A percentile compares a stretch with the other conserved stretches of the same genome.
Evolutionary conservation across 2,329 filamentous ascomycete species (phyloP).

Genomic region (Trichophyton mentagrophytes): DNA sequence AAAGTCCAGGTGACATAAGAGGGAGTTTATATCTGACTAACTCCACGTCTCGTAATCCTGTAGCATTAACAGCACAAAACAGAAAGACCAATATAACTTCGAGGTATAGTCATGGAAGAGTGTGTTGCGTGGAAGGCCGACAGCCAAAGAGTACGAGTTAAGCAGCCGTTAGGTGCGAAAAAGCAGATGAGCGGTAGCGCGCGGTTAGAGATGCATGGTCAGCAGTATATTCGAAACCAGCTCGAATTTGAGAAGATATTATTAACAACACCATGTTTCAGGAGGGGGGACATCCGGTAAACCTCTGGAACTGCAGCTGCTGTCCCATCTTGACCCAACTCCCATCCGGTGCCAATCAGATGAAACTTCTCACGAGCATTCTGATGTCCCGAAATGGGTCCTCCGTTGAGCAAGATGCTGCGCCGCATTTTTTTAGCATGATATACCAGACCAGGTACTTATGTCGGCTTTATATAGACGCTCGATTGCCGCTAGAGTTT

Average conservation of each 20-base stretch:
- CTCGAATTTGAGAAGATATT: not conserved
- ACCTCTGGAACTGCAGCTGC: not conserved
- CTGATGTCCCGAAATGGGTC: not conserved
- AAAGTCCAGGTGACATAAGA: not conserved
- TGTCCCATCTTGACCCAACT: not conserved
- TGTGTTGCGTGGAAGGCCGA: too few relatives aligned
- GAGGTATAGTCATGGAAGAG: too few relatives aligned
- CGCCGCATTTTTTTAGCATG: not conserved
- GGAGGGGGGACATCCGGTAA: not conserved
- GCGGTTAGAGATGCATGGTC: not conserved
- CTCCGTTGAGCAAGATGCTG: not conserved
- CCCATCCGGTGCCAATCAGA: not conserved
- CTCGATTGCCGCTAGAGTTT: not conserved
- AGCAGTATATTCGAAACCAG: not conserved
- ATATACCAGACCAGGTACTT: not conserved
- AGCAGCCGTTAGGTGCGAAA: too few relatives aligned
- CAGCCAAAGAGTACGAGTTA: too few relatives aligned
- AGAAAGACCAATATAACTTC: too few relatives aligned
- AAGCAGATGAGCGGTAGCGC: too few relatives aligned
- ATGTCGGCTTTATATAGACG: not conserved
- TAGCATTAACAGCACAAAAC: not conserved
- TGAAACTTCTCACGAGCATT: not conserved
- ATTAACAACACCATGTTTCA: not conserved
- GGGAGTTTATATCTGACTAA: not conserved
- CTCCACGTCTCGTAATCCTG: not conserved